A percentile compares a stretch with the other conserved stretches of the same genome.
Conservation (phyloP, 1,284 basidiomycete genomes). For the Neolentinus lepideus region DNA sequence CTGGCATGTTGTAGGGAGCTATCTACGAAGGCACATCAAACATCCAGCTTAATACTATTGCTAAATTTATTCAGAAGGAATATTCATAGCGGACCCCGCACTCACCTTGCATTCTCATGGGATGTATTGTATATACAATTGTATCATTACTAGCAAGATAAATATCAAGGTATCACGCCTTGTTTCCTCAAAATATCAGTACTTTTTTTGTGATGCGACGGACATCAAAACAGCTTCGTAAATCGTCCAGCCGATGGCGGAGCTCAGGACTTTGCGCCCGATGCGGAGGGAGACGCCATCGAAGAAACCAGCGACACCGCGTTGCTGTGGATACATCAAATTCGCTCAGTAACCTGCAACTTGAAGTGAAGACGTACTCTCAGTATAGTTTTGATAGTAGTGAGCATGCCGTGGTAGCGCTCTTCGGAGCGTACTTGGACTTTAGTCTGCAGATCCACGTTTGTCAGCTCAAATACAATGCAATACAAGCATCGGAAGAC, state of each 20-base stretch:
- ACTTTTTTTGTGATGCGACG: background rate
- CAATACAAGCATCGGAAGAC: slow-evolving; percentile 2
- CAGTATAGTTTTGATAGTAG: slow-evolving; percentile 63
- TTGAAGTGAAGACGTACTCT: slow-evolving; percentile 36
- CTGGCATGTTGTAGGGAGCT: slow-evolving; percentile 49
- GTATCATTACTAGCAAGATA: background rate
- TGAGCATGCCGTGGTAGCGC: slow-evolving; percentile 61
- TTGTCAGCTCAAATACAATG: background rate
- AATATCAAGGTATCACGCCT: background rate
- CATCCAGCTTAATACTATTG: slow-evolving; percentile 96
- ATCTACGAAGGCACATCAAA: slow-evolving; percentile 97
- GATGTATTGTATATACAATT: background rate
- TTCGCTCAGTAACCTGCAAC: slow-evolving; percentile 1
- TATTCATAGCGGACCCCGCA: slow-evolving; percentile 34
- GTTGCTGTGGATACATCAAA: slow-evolving; percentile 43
- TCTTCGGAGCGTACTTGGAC: slow-evolving; percentile 79
- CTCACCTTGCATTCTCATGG: background rate
- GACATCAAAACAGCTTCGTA: slow-evolving; percentile 75
- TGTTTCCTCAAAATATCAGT: background rate
- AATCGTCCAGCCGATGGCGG: slow-evolving; percentile 88
- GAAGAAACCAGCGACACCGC: slow-evolving; percentile 75
- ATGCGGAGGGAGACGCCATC: slow-evolving; percentile 81
- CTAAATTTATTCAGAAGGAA: slow-evolving; percentile 83
- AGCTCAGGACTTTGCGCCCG: slow-evolving; percentile 84
- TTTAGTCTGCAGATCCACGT: slow-evolving; percentile 52